Percentiles rank a stretch among this genome's conserved stretches.
Conservation (phyloP, 176 grass and related monocot species). For the Cocos nucifera region DNA sequence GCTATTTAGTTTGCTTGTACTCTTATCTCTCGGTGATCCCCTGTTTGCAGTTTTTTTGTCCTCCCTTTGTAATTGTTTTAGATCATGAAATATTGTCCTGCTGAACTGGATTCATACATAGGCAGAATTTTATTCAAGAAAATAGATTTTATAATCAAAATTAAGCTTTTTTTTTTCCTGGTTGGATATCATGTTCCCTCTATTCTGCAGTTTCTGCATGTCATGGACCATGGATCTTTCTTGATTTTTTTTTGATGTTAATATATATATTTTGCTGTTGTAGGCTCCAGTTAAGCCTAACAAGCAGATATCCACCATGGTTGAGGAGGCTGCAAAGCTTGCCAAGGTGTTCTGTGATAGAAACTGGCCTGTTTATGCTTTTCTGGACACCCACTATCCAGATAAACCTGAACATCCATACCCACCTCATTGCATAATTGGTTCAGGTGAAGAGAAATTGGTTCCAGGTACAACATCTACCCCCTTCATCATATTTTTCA, state of each 20-base stretch:
- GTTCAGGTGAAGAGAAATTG: conserved; percentile 72
- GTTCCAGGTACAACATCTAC: conserved; percentile 47
- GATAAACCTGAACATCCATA: conserved; percentile 79
- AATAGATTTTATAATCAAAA: too few species aligned
- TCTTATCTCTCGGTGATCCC: too few species aligned
- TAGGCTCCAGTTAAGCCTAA: conserved; percentile 78
- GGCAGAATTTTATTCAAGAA: too few species aligned
- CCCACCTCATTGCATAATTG: conserved; percentile 89
- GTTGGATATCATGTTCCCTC: too few species aligned
- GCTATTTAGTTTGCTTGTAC: too few species aligned
- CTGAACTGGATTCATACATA: too few species aligned
- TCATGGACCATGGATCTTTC: background rate
- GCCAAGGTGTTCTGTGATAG: conserved; percentile 66
- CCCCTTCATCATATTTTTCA: background rate
- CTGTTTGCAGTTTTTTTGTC: too few species aligned
- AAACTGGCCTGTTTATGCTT: conserved; percentile 69
- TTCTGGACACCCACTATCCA: conserved; percentile 63
- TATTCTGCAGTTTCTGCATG: background rate
- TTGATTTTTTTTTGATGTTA: background rate
- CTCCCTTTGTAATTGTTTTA: too few species aligned
- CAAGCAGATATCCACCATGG: conserved; percentile 73
- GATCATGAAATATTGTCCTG: too few species aligned
- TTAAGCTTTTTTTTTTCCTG: too few species aligned
- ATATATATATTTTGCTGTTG: background rate
- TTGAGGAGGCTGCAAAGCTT: conserved; percentile 59